Evolutionary conservation across 1,284 basidiomycete genomes (phyloP).

Genomic region (Tilletia horrida): DNA sequence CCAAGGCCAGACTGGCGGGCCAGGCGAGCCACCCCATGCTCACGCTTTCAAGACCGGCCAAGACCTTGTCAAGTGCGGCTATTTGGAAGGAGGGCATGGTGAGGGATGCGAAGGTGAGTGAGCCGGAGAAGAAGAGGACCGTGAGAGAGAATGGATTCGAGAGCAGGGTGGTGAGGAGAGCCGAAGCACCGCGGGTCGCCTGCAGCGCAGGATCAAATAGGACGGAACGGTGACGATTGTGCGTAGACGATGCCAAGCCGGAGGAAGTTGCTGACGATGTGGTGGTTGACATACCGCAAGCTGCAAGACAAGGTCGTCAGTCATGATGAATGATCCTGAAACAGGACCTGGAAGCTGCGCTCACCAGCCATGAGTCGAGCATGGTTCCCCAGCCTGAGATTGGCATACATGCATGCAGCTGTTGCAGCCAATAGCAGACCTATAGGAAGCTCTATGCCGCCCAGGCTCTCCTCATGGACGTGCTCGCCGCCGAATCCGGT

Average conservation of each 20-base stretch:
- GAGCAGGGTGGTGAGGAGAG: conserved; percentile 33
- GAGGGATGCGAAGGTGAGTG: conserved; percentile 38
- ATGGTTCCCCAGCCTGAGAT: conserved; percentile 48
- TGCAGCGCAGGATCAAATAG: conserved; percentile 38
- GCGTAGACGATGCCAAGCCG: conserved; percentile 11
- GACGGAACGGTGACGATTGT: conserved; percentile 32
- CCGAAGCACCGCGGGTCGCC: conserved; percentile 31
- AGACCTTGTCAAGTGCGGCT: conserved; percentile 51
- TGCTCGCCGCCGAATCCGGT: conserved; percentile 34
- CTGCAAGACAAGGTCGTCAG: conserved; percentile 17
- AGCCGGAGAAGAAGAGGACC: conserved; percentile 48
- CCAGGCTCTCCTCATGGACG: conserved; percentile 34
- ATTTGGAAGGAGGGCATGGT: conserved; percentile 47
- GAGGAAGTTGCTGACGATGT: conserved; percentile 29
- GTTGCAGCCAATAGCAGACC: conserved; percentile 33
- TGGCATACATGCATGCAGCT: conserved; percentile 37
- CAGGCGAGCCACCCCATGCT: conserved; percentile 50
- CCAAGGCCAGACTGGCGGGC: conserved; percentile 45
- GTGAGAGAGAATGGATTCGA: conserved; percentile 51
- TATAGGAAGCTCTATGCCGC: conserved; percentile 38
- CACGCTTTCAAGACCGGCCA: conserved; percentile 49
- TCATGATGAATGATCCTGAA: not conserved
- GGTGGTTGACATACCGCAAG: conserved; percentile 49
- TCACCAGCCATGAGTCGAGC: conserved; percentile 37
- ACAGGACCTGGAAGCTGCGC: not conserved